phyloP scores from a whole-genome alignment of 148 eudicot genomes.

The Chenopodium album region DNA sequence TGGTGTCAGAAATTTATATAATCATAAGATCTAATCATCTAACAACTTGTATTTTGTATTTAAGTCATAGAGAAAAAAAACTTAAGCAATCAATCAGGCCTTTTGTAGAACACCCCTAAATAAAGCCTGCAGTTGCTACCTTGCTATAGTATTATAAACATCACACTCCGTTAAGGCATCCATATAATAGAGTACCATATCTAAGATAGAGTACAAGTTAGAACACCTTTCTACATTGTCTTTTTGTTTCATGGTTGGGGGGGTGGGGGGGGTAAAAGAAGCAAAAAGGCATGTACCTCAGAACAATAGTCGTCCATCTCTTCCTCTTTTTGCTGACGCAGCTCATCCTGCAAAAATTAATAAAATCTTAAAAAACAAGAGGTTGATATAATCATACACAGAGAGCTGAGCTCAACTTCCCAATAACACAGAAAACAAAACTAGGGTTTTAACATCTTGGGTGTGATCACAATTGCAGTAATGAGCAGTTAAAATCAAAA shows the following conservation, averaged over 20 bases:
- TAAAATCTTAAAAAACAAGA: neutral
- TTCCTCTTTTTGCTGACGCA: slow-evolving; percentile 92
- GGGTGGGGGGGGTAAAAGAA: neutral
- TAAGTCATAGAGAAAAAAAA: neutral
- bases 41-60: neutral
- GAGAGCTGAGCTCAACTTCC: neutral
- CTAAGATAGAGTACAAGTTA: neutral
- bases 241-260: neutral
- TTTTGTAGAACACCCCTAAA: neutral
- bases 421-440: neutral
- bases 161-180: neutral
- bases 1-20: neutral
- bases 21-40: neutral
- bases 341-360: slow-evolving; percentile 63
- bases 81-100: neutral
- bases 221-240: neutral
- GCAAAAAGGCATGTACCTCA: slow-evolving; percentile 40
- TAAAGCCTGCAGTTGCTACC: neutral
- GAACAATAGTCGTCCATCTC: slow-evolving; percentile 98
- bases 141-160: neutral
- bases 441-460: neutral
- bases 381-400: neutral
- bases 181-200: neutral
- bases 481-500: neutral
- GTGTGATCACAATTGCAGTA: neutral